These are phyloP conservation scores for Taphrina deformans DNA, from an alignment of 1,139 yeast species.

Conservation along the genomic window DNA sequence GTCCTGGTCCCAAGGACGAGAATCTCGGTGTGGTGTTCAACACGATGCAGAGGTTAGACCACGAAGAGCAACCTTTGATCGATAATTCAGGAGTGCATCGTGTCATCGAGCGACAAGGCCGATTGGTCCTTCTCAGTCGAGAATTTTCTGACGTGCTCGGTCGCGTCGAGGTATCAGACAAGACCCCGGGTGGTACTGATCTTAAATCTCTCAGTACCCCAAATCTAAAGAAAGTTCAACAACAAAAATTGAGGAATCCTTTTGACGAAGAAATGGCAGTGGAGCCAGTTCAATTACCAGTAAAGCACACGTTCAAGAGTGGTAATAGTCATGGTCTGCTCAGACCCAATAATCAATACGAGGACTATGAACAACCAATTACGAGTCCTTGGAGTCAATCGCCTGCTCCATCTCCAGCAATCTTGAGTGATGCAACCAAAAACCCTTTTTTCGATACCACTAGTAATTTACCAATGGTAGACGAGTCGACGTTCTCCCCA, in stretches of 20 bases:
- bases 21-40: conserved; percentile 16
- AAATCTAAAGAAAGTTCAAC: conserved; percentile 5
- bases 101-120: conserved; percentile 42
- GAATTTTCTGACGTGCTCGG: conserved; percentile 40
- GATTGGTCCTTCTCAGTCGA: conserved; percentile 43
- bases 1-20: background rate
- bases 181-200: conserved; percentile 23
- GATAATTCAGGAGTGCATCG: conserved; percentile 44
- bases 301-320: background rate
- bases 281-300: background rate
- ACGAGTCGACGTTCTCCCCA: conserved; percentile 26
- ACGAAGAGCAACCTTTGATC: conserved; percentile 45
- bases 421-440: conserved; percentile 41
- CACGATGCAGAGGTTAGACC: conserved; percentile 42
- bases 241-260: conserved; percentile 37
- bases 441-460: conserved; percentile 42
- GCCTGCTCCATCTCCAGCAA: conserved; percentile 46
- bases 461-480: conserved; percentile 38
- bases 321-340: background rate
- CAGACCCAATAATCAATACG: conserved; percentile 35
- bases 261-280: conserved; percentile 27
- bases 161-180: conserved; percentile 1
- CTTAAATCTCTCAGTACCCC: conserved; percentile 9
- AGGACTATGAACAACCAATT: conserved; percentile 44
- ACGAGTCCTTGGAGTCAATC: conserved; percentile 45